A percentile compares a stretch with the other conserved stretches of the same genome.
Evolutionary conservation across 306 rosid genomes (phyloP).

Genomic region (Corylus americana): DNA sequence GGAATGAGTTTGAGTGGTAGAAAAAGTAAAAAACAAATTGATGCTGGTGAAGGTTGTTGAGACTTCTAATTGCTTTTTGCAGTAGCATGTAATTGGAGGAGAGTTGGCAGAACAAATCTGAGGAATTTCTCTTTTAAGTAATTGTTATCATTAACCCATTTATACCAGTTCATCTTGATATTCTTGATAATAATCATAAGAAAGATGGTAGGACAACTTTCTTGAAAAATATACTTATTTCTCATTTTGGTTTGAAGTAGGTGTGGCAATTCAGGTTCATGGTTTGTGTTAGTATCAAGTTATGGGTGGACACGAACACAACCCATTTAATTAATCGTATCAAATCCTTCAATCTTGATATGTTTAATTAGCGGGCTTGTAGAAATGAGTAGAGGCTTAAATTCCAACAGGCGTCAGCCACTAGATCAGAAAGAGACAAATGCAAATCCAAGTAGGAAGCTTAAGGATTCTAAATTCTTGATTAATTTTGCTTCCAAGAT

Average conservation of each 20-base stretch:
- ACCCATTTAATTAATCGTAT: too few relatives aligned
- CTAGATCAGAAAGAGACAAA: too few relatives aligned
- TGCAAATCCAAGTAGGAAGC: neutral
- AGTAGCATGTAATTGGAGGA: neutral
- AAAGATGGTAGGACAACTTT: neutral
- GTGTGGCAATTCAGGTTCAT: too few relatives aligned
- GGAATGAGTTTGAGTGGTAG: neutral
- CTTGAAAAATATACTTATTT: neutral
- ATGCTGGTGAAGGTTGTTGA: slow-evolving; percentile 37
- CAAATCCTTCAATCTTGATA: too few relatives aligned
- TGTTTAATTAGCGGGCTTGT: too few relatives aligned
- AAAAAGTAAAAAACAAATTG: neutral
- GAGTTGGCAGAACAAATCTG: neutral
- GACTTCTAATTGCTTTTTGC: neutral
- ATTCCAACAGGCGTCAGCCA: too few relatives aligned
- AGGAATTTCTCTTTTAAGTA: neutral
- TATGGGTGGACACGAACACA: too few relatives aligned
- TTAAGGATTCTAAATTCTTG: neutral
- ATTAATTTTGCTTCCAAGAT: neutral
- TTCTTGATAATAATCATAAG: neutral
- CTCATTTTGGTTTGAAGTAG: neutral
- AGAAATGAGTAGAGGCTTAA: too few relatives aligned
- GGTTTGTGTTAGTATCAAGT: too few relatives aligned
- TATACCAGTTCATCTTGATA: neutral
- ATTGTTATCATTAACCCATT: neutral